Conservation (phyloP, 208 protist species). For the Crithidia sp. region DNA sequence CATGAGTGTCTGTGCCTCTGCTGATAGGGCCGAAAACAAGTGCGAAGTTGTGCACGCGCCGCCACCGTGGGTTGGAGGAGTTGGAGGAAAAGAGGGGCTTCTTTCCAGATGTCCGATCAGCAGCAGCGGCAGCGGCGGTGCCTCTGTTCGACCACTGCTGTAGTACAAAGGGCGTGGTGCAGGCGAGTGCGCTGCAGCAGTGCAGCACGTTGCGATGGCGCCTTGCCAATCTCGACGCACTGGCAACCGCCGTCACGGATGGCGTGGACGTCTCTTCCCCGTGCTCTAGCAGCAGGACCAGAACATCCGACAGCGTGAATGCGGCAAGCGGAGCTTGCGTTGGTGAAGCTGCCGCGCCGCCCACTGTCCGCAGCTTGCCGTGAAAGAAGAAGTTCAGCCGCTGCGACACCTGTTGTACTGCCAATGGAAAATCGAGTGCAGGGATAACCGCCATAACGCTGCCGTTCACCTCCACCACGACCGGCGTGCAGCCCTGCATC, state of each 20-base stretch:
- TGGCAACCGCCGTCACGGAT: neutral
- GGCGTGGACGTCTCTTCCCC: too few relatives aligned
- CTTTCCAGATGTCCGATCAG: neutral
- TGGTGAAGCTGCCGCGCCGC: neutral
- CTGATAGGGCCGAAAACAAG: slow-evolving; percentile 14
- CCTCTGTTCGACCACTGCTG: slow-evolving; percentile 33
- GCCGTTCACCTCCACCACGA: slow-evolving; percentile 6
- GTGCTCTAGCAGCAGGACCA: slow-evolving; percentile 8
- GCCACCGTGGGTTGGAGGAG: neutral
- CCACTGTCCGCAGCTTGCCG: neutral
- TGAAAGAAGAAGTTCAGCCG: slow-evolving; percentile 16
- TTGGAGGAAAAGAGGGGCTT: neutral
- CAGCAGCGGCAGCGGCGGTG: neutral
- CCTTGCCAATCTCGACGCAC: neutral
- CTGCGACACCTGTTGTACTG: neutral
- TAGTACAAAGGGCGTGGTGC: slow-evolving; percentile 15
- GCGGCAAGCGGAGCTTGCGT: neutral
- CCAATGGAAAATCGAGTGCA: neutral
- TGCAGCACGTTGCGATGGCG: slow-evolving; percentile 21
- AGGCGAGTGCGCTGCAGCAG: slow-evolving; percentile 24
- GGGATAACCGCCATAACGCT: slow-evolving; percentile 18
- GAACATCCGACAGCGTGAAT: slow-evolving; percentile 21
- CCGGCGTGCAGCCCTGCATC: slow-evolving; percentile 6
- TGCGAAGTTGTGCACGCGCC: slow-evolving; percentile 16
- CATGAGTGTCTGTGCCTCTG: slow-evolving; percentile 11